phyloP scores from a whole-genome alignment of 1,284 basidiomycete genomes.

The Sanguinoderma infundibulare region DNA sequence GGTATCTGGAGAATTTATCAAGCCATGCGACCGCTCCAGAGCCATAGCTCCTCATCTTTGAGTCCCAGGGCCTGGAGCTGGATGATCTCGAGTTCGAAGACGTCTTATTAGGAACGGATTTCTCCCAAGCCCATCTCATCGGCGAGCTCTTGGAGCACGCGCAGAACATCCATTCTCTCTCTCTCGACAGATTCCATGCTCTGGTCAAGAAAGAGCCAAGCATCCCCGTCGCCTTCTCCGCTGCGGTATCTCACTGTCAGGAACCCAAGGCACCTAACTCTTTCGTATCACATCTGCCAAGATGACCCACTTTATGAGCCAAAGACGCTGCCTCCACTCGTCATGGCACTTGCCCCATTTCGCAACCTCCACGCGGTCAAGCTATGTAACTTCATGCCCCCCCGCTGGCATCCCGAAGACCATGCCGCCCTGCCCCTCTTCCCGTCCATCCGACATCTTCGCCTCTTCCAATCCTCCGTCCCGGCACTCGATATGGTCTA shows the following conservation, averaged over 20 bases:
- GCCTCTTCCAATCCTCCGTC: slow-evolving; percentile 1
- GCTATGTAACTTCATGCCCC: slow-evolving; percentile 10
- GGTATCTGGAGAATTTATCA: too few relatives aligned
- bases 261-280: background rate
- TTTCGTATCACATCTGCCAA: slow-evolving; percentile 3
- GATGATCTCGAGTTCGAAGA: too few relatives aligned
- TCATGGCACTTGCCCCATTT: slow-evolving; percentile 1
- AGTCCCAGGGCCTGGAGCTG: too few relatives aligned
- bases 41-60: too few relatives aligned
- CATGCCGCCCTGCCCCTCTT: background rate
- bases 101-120: too few relatives aligned
- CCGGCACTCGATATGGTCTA: slow-evolving; percentile 13
- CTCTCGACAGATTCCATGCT: slow-evolving; percentile 12
- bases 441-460: slow-evolving; percentile 10
- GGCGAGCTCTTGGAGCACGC: slow-evolving; percentile 12
- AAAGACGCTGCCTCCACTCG: slow-evolving; percentile 4
- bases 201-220: slow-evolving; percentile 7
- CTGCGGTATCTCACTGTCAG: background rate
- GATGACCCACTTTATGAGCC: slow-evolving; percentile 1
- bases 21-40: too few relatives aligned
- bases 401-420: background rate
- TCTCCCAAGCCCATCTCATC: slow-evolving; percentile 9
- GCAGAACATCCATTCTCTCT: background rate
- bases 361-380: slow-evolving; percentile 7
- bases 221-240: slow-evolving; percentile 4